Evolutionary conservation across 2,329 filamentous ascomycete species (phyloP), one percentile per base, ranked within the genome.

Genomic region (Sporothrix globosa): DNA sequence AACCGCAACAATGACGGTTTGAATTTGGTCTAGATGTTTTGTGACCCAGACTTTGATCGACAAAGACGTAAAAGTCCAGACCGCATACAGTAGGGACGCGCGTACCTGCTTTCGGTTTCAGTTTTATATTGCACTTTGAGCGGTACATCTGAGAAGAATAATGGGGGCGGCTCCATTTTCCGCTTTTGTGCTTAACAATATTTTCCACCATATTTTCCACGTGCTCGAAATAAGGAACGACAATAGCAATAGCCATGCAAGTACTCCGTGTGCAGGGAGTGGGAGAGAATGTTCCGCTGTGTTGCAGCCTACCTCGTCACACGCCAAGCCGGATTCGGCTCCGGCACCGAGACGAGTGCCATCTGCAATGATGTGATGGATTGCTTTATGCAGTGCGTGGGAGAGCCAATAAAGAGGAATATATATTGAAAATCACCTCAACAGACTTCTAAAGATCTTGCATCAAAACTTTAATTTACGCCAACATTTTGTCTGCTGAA

Each of bases 281-380:
- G 39, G 60, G 41, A 65, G 34, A 44, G 34, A 58, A 46, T 58
- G 39, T n/a, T 58, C 67, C 67, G 54, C 53, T 41, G 41, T 27
- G 39, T 24, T 27, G 21, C 41, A 39, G 21, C 13, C 58, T 14
- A 60, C 56, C 11, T 41, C 13, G n/a, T 41, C 34, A 41, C 17
- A 69, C 27, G 52, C 67, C 67, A 69, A 69, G 67, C 44, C 44
- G 53, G 67, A 46, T 27, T 21, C 58, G n/a, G 39, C 50, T 44
- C 48, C 48, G 65, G 65, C 48, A 54, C 27, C 21, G 48, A 67
- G 30, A 17, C 30, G 65, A 66, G 44, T 46, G n/a, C 34, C 34
- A 34, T 34, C 34, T 54, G 30, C 41, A 30, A 60, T 4, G 17
- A 21, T 41, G 19, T 41, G 56, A 60, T 41, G 17, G 21, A 19